phyloP scores from a whole-genome alignment of 2,329 filamentous ascomycete species.

The Fusarium sp. region DNA sequence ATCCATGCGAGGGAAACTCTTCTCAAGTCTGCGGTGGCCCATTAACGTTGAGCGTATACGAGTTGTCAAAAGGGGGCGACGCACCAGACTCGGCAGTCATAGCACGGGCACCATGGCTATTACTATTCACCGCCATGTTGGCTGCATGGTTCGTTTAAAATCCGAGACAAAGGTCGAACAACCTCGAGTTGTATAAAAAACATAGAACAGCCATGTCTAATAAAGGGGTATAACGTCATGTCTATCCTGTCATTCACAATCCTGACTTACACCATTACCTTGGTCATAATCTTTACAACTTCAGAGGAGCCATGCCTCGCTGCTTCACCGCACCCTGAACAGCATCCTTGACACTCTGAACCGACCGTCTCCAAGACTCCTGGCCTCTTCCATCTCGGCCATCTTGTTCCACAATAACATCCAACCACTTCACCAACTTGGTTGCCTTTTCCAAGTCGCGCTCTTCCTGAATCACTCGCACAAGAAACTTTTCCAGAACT shows the following conservation, averaged over 20 bases:
- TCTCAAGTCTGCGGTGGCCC: slow-evolving; percentile 65
- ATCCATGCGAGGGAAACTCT: slow-evolving; percentile 65
- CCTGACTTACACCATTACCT: neutral
- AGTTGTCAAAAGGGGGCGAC: slow-evolving; percentile 32
- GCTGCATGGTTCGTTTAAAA: slow-evolving; percentile 12
- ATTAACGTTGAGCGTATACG: slow-evolving; percentile 61
- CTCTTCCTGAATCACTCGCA: slow-evolving; percentile 79
- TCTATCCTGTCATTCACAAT: slow-evolving; percentile 1
- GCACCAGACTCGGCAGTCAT: slow-evolving; percentile 4
- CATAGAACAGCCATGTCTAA: neutral
- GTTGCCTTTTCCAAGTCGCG: slow-evolving; percentile 80
- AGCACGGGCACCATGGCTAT: neutral
- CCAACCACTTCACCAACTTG: slow-evolving; percentile 76
- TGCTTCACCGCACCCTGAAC: slow-evolving; percentile 67
- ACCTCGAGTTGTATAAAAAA: neutral
- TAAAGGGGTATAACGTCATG: slow-evolving; percentile 23
- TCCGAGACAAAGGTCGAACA: neutral
- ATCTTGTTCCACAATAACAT: slow-evolving; percentile 65
- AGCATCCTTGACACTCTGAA: slow-evolving; percentile 58
- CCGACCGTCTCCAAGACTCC: slow-evolving; percentile 59
- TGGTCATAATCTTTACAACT: slow-evolving; percentile 51
- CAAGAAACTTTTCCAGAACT: slow-evolving; percentile 79
- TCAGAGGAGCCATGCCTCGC: slow-evolving; percentile 68
- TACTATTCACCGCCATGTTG: slow-evolving; percentile 3
- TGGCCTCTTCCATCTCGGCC: slow-evolving; percentile 51